Conservation (phyloP, 345 rosid genomes). For the Gossypium rotundifolium region DNA sequence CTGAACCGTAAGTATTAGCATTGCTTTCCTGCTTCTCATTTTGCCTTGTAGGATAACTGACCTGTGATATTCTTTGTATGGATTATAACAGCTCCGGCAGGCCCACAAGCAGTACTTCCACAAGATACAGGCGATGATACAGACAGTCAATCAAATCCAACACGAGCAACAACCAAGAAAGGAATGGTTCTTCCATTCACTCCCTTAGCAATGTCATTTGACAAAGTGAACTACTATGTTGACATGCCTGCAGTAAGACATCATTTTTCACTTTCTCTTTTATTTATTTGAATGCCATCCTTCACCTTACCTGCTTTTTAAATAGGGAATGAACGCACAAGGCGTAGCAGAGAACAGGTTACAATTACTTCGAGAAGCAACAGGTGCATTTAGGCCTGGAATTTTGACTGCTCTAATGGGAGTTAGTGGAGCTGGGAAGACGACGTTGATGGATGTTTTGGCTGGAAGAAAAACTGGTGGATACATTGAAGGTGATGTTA, state of each 20-base stretch:
- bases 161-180: slow-evolving; percentile 22
- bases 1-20: slow-evolving; percentile 47
- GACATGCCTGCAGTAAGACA: slow-evolving; percentile 46
- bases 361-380: slow-evolving; percentile 56
- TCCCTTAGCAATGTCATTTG: slow-evolving; percentile 48
- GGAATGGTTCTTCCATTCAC: slow-evolving; percentile 56
- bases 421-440: slow-evolving; percentile 78
- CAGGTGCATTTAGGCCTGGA: slow-evolving; percentile 77
- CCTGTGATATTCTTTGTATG: neutral
- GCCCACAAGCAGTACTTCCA: slow-evolving; percentile 53
- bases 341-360: slow-evolving; percentile 49
- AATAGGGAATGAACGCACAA: slow-evolving; percentile 50
- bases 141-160: slow-evolving; percentile 16
- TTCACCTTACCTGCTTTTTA: neutral
- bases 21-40: neutral
- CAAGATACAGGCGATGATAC: slow-evolving; percentile 44
- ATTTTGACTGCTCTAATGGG: slow-evolving; percentile 82
- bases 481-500: slow-evolving; percentile 55
- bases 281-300: neutral
- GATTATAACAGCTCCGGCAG: slow-evolving; percentile 50
- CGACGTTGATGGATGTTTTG: slow-evolving; percentile 79
- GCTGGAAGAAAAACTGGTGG: slow-evolving; percentile 88
- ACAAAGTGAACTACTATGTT: slow-evolving; percentile 40
- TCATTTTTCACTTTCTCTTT: neutral
- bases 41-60: neutral